Evolutionary conservation across 441 rosid species (phyloP), one percentile per base, ranked within the genome.

Genomic region (Erysimum cheiri): DNA sequence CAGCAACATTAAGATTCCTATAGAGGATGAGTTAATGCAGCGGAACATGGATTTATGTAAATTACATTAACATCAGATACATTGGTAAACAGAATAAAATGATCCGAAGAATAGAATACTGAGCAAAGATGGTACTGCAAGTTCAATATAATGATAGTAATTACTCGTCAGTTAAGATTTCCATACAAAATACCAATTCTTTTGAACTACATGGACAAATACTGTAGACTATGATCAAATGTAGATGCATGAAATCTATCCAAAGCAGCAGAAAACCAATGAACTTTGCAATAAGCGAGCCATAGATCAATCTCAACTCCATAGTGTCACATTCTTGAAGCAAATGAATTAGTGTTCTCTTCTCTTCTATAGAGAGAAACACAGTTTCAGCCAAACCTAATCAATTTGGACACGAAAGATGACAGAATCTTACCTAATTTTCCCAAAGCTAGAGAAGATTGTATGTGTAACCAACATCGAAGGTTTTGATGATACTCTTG

Each of bases 401-500:
- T 53, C 70, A 43, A 29, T 32, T 2, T 35, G 5, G 19, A 36
- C 54, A 62, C 10, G 17, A 28, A 37, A 44, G 32, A 22, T 39
- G 63, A 54, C 2, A 57, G 1, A 61, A 57, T 10, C 50, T 41
- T 10, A 93, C 97, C 96, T 92, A 70, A 94, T 85, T 73, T 87
- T 88, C 71, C 99, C 99, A 70, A 92, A 90, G 54, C 83, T 62
- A 12, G 98, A 92, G 72, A 94, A 88, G 71, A 90, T 83, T 39
- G 96, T 87, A 82, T 92, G 99, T 0, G 97, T 92, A 70, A 90
- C 96, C 84, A 92, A 73, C 91, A 85, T 80, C 0, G 99, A 94
- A 67, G 97, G 97, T 82, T 94, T 94, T 0, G 97, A 94, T 0
- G 99, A 94, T 32, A 94, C 99, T 61, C 92, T 86, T 1, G 97